phyloP scores from a whole-genome alignment of 768 basidiomycete genomes.

The Xerocomellus amylosporus region DNA sequence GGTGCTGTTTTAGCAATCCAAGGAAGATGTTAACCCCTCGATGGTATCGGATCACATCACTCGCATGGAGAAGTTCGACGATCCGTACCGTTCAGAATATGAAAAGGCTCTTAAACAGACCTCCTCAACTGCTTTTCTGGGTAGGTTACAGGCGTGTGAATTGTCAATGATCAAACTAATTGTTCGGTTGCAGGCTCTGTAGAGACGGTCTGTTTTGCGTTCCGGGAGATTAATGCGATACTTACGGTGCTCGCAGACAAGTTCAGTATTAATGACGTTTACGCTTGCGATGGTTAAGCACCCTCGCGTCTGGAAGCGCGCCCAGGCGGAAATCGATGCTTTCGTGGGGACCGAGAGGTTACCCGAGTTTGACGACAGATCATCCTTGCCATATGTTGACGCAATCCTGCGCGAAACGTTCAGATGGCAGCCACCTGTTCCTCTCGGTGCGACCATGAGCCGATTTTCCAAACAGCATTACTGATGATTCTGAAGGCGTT shows the following conservation, averaged over 20 bases:
- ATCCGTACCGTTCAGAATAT: constrained; percentile 3
- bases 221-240: neutral
- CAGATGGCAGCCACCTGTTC: constrained; percentile 11
- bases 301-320: too few relatives aligned
- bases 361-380: too few relatives aligned
- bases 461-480: neutral
- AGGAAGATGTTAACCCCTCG: too few relatives aligned
- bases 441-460: neutral
- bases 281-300: too few relatives aligned
- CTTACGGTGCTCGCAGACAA: too few relatives aligned
- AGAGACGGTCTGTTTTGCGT: constrained; percentile 10
- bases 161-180: neutral
- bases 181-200: constrained; percentile 3
- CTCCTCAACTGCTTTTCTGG: constrained; percentile 13
- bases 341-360: too few relatives aligned
- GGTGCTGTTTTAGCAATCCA: too few relatives aligned
- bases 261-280: too few relatives aligned
- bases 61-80: constrained; percentile 10
- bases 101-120: constrained; percentile 17
- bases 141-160: neutral
- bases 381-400: constrained; percentile 9
- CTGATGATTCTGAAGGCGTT: constrained; percentile 3
- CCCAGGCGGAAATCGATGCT: too few relatives aligned
- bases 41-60: too few relatives aligned
- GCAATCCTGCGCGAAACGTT: constrained; percentile 11